Evolutionary conservation across 805 yeast species (phyloP), one percentile per base, ranked within the genome.

Genomic region (Priceomyces fermenticarens): DNA sequence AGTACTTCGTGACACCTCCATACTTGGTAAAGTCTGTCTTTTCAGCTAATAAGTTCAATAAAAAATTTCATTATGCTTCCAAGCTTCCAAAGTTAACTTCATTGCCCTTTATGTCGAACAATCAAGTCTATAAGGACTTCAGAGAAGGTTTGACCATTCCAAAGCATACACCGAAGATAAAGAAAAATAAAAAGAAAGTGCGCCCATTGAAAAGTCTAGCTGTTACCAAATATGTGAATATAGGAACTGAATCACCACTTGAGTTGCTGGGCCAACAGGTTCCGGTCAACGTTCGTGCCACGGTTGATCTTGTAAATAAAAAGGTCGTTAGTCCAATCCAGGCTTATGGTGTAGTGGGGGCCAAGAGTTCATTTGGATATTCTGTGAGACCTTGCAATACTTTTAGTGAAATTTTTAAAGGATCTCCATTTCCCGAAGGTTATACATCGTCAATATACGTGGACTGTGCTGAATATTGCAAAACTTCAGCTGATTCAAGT

Each of bases 1-100:
- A 88, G 56, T 88, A 68, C 56, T 87, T 87, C 54, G 80, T 88
- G 11, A 88, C 96, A 0, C 96, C 97, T 1, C 85, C 88, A 36
- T 87, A 89, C 55, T 68, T 89, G 32, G 76, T 81, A 13, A 81
- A 82, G 45, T 62, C 81, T 2, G 72, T 83, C 3, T 87, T 88
- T 65, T 54, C 55, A 27, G 70, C 74, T 45, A 52, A 52, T 63
- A 70, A 49, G 54, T 67, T 45, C 43, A 39, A 60, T 17, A 59
- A 65, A 29, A 74, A 78, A 54, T 78, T 85, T 57, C 72, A 72
- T 40, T 73, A 77, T 46, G 96, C 96, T 0, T 68, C 70, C 28
- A 78, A 75, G 47, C 70, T 85, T 43, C 97, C 96, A 30, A 78
- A 79, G 53, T 64, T 89, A 26, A 72, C 88, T 0, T 78, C 82